phyloP scores from a whole-genome alignment of 208 protist species.

The Trypanosoma mega region DNA sequence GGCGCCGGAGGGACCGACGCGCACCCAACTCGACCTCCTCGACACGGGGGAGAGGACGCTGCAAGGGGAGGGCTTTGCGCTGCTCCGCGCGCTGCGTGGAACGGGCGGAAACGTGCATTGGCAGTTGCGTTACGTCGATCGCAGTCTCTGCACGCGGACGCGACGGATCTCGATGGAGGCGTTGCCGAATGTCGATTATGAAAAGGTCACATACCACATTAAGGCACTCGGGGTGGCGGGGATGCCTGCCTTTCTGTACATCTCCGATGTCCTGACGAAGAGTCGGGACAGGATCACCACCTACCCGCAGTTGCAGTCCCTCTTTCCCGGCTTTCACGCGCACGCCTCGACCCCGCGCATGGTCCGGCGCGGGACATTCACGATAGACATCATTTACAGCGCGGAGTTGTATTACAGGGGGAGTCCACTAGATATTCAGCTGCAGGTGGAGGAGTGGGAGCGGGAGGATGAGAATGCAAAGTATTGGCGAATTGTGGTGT shows the following conservation, averaged over 20 bases:
- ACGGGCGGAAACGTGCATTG: slow-evolving; percentile 27
- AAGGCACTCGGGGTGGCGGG: slow-evolving; percentile 37
- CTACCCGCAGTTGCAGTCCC: slow-evolving; percentile 61
- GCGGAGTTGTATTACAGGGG: slow-evolving; percentile 58
- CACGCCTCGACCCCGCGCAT: slow-evolving; percentile 28
- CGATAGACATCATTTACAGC: slow-evolving; percentile 19
- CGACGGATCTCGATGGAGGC: slow-evolving; percentile 73
- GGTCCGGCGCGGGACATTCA: slow-evolving; percentile 24
- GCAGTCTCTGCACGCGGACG: slow-evolving; percentile 47
- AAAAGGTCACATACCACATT: slow-evolving; percentile 53
- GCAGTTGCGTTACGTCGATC: slow-evolving; percentile 60
- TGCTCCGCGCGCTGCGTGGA: slow-evolving; percentile 40
- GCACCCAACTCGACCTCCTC: slow-evolving; percentile 46
- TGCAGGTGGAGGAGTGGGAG: slow-evolving; percentile 51
- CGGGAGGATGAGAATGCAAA: slow-evolving; percentile 20
- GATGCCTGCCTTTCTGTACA: slow-evolving; percentile 48
- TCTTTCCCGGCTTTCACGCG: slow-evolving; percentile 77
- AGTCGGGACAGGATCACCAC: slow-evolving; percentile 55
- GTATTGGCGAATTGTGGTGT: slow-evolving; percentile 58
- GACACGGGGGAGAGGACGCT: slow-evolving; percentile 45
- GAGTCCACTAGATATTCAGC: slow-evolving; percentile 53
- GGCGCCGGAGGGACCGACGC: not conserved
- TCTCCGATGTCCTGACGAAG: slow-evolving; percentile 59
- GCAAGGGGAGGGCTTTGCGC: slow-evolving; percentile 46
- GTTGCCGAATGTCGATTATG: slow-evolving; percentile 82